Evolutionary conservation across 345 rosid genomes (phyloP), one percentile per base, ranked within the genome.

Genomic region (Streptanthus diversifolius): DNA sequence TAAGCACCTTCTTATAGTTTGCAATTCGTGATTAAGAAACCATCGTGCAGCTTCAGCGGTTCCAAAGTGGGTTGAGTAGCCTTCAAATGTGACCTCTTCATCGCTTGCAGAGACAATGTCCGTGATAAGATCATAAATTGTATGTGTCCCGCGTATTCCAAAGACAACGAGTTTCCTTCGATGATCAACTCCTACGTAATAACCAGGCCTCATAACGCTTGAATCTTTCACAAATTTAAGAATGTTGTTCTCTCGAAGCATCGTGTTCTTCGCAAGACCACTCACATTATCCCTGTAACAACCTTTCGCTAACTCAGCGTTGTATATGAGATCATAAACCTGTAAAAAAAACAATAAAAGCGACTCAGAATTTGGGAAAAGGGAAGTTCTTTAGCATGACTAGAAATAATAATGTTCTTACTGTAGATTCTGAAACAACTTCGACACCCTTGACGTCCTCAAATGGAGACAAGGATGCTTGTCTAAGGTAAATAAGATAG

Each of bases 11-110:
- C 80, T 77, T 72, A 95, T 81, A 17, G 92, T 83, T 77, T 81
- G 86, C 36, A 87, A 41, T 78, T 95, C 99, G 73, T 87, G 90
- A 39, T 69, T 80, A 77, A 92, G 96, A 81, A 95, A 90, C 99
- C 99, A 95, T 17, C 93, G 80, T 39, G 99, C 93, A 73, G 98
- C 92, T 83, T 95, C 98, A 71, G 97, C 87, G 3, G 90, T 90
- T 79, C 98, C 99, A 82, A 91, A 92, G 80, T 95, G 99, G 39
- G 97, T 87, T 29, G 96, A 90, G 75, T 81, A 95, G 60, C 97
- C 96, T 78, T 95, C 99, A 80, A 85, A 88, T 22, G 90, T 84
- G 68, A 95, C 87, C 63, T 88, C 96, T 77, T 81, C 90, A 63
- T 85, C 82, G 64, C 93, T 84, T n/a, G 96, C 85, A 65, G 96